Percentiles rank a stretch among this genome's conserved stretches.
Conservation (phyloP, 2,329 filamentous ascomycete species). For the Trichoderma sp. region DNA sequence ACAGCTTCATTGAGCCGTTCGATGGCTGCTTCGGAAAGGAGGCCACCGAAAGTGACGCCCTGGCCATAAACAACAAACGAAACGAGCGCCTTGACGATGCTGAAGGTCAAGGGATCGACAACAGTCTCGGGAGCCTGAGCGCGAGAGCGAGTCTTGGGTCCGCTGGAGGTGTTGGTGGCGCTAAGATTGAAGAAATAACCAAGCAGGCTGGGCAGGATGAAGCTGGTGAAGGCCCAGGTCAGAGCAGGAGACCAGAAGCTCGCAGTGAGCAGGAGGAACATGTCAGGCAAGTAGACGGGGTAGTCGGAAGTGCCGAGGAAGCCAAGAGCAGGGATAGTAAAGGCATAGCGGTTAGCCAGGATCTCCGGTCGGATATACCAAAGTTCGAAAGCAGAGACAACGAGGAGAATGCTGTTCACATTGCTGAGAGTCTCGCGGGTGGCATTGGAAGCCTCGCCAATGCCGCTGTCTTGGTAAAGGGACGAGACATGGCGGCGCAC, state of each 20-base stretch:
- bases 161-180: constrained; percentile 43
- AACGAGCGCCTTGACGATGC: constrained; percentile 79
- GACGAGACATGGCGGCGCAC: constrained; percentile 65
- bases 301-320: constrained; percentile 56
- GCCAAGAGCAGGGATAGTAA: constrained; percentile 65
- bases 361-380: constrained; percentile 67
- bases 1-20: constrained; percentile 63
- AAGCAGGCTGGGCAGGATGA: constrained; percentile 65
- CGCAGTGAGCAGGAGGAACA: constrained; percentile 72
- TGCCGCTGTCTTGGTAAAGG: constrained; percentile 63
- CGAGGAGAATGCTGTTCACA: constrained; percentile 67
- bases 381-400: constrained; percentile 68
- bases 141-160: constrained; percentile 43
- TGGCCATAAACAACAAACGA: constrained; percentile 78
- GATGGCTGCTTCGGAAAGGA: constrained; percentile 59
- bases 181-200: constrained; percentile 93
- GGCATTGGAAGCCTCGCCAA: constrained; percentile 63
- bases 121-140: constrained; percentile 49
- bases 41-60: constrained; percentile 60
- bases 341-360: constrained; percentile 68
- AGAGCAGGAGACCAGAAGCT: constrained; percentile 82
- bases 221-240: constrained; percentile 72
- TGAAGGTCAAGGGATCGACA: constrained; percentile 86
- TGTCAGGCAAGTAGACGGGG: constrained; percentile 70
- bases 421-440: constrained; percentile 71